Percentiles rank a stretch among this genome's conserved stretches.
phyloP scores from a whole-genome alignment of 106 monocot species.

The Amphibolis antarctica region DNA sequence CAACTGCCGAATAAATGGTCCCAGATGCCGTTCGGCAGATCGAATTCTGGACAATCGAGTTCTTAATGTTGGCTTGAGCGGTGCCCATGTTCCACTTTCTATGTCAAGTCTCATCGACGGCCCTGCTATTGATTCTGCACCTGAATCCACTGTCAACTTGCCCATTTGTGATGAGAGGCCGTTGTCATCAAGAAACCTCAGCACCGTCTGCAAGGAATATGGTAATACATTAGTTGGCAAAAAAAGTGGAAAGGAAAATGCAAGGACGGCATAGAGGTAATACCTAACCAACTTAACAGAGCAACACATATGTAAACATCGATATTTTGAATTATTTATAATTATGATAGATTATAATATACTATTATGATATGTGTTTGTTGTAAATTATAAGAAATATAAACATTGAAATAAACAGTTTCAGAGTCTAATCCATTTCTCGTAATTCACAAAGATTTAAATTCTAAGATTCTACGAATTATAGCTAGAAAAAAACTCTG shows the following conservation, averaged over 20 bases:
- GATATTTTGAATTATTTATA: too few species aligned
- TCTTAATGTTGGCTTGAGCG: constrained; percentile 11
- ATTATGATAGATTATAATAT: too few species aligned
- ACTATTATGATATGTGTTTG: too few species aligned
- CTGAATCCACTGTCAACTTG: constrained; percentile 3
- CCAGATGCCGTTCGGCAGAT: constrained; percentile 39
- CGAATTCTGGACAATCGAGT: constrained; percentile 25
- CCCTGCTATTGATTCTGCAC: neutral
- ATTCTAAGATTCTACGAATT: too few species aligned
- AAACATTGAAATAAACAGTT: too few species aligned
- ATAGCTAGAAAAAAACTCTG: too few species aligned
- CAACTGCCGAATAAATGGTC: constrained; percentile 45
- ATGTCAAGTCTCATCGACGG: constrained; percentile 33
- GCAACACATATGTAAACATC: too few species aligned
- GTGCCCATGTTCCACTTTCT: constrained; percentile 29
- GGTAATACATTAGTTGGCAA: neutral
- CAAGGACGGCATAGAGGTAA: neutral
- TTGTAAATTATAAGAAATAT: too few species aligned
- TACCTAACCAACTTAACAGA: neutral
- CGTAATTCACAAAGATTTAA: too few species aligned
- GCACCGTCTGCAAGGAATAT: constrained; percentile 31
- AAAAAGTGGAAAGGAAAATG: neutral
- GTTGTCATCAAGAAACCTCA: constrained; percentile 44
- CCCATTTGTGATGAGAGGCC: constrained; percentile 12
- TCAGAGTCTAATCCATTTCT: too few species aligned